These are phyloP conservation scores for Sporothrix brunneoviolacea DNA, from an alignment of 2,329 filamentous ascomycete species.

Conservation along the genomic window DNA sequence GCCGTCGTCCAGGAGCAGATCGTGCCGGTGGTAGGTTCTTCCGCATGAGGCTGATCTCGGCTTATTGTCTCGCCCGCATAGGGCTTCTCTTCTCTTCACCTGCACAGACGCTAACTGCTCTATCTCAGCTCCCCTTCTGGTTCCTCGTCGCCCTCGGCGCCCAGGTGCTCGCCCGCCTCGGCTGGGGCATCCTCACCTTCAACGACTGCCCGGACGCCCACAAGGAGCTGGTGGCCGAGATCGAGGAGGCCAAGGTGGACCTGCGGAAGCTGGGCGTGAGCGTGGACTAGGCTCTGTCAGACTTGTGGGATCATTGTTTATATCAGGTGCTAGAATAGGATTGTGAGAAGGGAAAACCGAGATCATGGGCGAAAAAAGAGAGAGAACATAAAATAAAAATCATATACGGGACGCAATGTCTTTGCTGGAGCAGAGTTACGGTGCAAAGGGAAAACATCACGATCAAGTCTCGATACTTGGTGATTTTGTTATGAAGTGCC, in stretches of 20 bases:
- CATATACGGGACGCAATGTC: no score
- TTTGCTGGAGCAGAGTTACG: no score
- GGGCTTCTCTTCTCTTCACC: no score
- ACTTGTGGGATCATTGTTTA: no score
- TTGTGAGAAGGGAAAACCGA: no score
- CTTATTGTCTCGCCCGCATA: not conserved
- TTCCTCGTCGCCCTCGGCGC: conserved; percentile 83
- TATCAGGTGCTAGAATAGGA: no score
- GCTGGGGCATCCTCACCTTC: conserved; percentile 90
- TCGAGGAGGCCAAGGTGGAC: conserved; percentile 68
- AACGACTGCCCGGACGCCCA: conserved; percentile 91
- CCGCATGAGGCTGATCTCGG: no score
- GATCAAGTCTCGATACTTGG: no score
- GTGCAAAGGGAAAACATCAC: no score
- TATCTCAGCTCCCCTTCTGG: conserved; percentile 79
- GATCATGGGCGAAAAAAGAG: no score
- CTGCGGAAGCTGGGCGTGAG: conserved; percentile 68
- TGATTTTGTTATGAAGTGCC: no score
- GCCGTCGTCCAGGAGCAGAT: conserved; percentile 72
- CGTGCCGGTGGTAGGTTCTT: conserved; percentile 78
- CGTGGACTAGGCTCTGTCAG: conserved; percentile 57
- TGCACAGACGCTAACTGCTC: not conserved
- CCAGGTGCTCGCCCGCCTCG: conserved; percentile 85
- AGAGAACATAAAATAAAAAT: no score
- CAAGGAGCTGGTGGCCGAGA: conserved; percentile 80